Conservation (phyloP, 495 filamentous ascomycete genomes). For the Lepraria neglecta region DNA sequence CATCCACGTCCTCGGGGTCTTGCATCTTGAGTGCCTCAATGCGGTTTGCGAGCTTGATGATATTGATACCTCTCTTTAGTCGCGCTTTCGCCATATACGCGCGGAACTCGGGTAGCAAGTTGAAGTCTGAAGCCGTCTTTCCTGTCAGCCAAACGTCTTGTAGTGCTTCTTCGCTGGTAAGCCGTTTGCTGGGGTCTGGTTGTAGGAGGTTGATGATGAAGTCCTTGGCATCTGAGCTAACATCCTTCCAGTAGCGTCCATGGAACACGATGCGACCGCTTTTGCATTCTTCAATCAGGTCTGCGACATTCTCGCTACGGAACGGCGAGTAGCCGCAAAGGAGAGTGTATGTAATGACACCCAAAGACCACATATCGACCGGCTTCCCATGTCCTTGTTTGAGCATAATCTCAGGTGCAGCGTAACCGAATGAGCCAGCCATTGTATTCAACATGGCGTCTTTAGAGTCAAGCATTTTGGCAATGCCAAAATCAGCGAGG, state of each 20-base stretch:
- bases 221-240: slow-evolving; percentile 90
- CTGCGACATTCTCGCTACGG: slow-evolving; percentile 85
- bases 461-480: slow-evolving; percentile 91
- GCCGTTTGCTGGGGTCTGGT: slow-evolving; percentile 67
- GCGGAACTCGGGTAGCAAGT: slow-evolving; percentile 94
- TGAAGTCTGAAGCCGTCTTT: slow-evolving; percentile 83
- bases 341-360: slow-evolving; percentile 98
- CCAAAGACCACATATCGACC: slow-evolving; percentile 99
- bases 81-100: slow-evolving; percentile 88
- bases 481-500: slow-evolving; percentile 96
- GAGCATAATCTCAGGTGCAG: slow-evolving; percentile 96
- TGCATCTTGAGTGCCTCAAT: slow-evolving; percentile 96
- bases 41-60: slow-evolving; percentile 93
- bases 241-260: slow-evolving; percentile 97
- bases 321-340: slow-evolving; percentile 98
- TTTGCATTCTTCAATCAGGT: slow-evolving; percentile 93
- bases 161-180: slow-evolving; percentile 75
- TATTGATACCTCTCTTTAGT: slow-evolving; percentile 88
- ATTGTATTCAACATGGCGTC: slow-evolving; percentile 93
- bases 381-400: slow-evolving; percentile 96
- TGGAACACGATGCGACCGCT: slow-evolving; percentile 90
- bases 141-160: slow-evolving; percentile 87
- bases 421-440: slow-evolving; percentile 98
- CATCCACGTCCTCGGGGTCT: slow-evolving; percentile 77
- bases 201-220: slow-evolving; percentile 84